Percentiles rank a stretch among this genome's conserved stretches.
Conservation (phyloP, 805 yeast species). For the Ogataea zsoltii region DNA sequence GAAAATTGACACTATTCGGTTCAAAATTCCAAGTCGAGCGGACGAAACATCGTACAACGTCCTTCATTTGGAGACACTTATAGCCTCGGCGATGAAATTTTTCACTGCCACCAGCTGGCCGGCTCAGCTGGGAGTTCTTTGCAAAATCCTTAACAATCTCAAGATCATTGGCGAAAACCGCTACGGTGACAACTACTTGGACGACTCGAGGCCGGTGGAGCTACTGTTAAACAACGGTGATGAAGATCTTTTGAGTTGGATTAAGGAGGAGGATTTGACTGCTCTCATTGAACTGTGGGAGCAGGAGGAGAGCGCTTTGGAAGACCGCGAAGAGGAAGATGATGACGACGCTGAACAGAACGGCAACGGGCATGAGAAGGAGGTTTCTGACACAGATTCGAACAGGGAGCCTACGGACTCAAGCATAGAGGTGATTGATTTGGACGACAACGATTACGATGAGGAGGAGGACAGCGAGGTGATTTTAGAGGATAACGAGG, state of each 20-base stretch:
- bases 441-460: conserved; percentile 14
- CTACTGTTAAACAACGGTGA: conserved; percentile 13
- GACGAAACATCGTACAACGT: neutral
- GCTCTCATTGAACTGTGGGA: conserved; percentile 18
- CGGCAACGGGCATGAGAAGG: too few species aligned
- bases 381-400: conserved; percentile 3
- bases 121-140: conserved; percentile 17
- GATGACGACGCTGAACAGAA: neutral
- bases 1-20: conserved; percentile 16
- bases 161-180: conserved; percentile 12
- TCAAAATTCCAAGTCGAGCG: conserved; percentile 1
- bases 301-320: conserved; percentile 14
- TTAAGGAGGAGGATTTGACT: conserved; percentile 12
- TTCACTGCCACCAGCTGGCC: conserved; percentile 20
- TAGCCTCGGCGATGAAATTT: conserved; percentile 20
- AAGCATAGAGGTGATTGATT: conserved; percentile 3
- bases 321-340: conserved; percentile 6
- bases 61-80: conserved; percentile 21
- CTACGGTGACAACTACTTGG: conserved; percentile 11
- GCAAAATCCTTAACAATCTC: conserved; percentile 20
- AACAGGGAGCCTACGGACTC: neutral
- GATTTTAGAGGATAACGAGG: conserved; percentile 15
- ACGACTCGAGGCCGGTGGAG: conserved; percentile 12
- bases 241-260: conserved; percentile 13
- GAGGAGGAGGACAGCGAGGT: conserved; percentile 18